phyloP scores from a whole-genome alignment of 2,329 filamentous ascomycete species.

The Leptographium lundbergii region DNA sequence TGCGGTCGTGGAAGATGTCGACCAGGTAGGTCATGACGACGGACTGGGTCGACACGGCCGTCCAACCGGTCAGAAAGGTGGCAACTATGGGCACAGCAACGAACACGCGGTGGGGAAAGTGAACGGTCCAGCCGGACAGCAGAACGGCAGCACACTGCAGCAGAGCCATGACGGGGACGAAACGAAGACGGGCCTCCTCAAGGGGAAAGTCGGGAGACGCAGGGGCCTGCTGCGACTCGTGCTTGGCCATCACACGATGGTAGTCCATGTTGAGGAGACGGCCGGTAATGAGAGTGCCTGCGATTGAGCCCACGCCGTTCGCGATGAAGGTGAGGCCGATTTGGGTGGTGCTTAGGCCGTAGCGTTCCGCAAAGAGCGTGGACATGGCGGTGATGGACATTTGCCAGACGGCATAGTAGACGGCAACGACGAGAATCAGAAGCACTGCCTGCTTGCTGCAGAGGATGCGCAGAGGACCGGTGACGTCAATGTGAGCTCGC shows the following conservation, averaged over 20 bases:
- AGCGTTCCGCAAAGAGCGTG: conserved; percentile 36
- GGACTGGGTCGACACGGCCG: conserved; percentile 47
- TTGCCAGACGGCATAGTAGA: conserved; percentile 45
- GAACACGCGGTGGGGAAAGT: conserved; percentile 24
- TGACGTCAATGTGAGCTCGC: conserved; percentile 35
- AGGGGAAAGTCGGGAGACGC: conserved; percentile 24
- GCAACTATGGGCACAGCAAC: conserved; percentile 43
- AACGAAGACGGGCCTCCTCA: conserved; percentile 37
- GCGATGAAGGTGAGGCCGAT: conserved; percentile 42
- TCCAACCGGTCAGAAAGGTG: conserved; percentile 44
- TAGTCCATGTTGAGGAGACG: conserved; percentile 55
- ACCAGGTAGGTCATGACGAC: conserved; percentile 50
- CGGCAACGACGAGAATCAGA: conserved; percentile 37
- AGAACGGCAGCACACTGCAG: conserved; percentile 33
- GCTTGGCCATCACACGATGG: conserved; percentile 32
- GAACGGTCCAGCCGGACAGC: conserved; percentile 41
- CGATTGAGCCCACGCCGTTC: conserved; percentile 35
- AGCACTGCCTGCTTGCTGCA: conserved; percentile 44
- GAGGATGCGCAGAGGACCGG: conserved; percentile 39
- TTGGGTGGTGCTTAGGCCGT: conserved; percentile 35
- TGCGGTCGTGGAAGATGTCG: conserved; percentile 40
- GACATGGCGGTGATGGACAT: conserved; percentile 39
- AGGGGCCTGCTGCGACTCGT: not conserved
- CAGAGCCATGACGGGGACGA: conserved; percentile 30
- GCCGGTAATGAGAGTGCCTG: conserved; percentile 40